A percentile compares a stretch with the other conserved stretches of the same genome.
phyloP scores from a whole-genome alignment of 2,329 filamentous ascomycete genomes.

The Colletotrichum liaoningense region DNA sequence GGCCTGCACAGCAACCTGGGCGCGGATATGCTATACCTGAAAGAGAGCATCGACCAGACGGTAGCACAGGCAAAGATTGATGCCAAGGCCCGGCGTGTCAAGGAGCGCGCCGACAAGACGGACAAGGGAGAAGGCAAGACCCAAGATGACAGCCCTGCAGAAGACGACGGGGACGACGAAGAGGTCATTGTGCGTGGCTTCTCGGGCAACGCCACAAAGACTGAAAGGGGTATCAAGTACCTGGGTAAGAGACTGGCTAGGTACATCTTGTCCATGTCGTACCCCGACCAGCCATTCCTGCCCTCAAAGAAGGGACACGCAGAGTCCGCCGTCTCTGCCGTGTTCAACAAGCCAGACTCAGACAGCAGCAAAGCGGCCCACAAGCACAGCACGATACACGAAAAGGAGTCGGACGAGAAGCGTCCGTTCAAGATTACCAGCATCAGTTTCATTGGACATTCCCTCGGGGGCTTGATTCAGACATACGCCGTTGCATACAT shows the following conservation, averaged over 20 bases:
- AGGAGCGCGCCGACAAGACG: slow-evolving; percentile 53
- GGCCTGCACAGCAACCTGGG: slow-evolving; percentile 96
- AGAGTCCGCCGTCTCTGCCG: slow-evolving; percentile 46
- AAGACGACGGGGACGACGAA: slow-evolving; percentile 67
- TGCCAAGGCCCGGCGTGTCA: slow-evolving; percentile 69
- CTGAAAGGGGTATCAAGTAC: slow-evolving; percentile 96
- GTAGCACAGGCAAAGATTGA: slow-evolving; percentile 79
- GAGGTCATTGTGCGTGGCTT: slow-evolving; percentile 92
- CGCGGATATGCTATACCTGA: slow-evolving; percentile 95
- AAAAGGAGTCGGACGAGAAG: slow-evolving; percentile 45
- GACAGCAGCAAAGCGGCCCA: slow-evolving; percentile 58
- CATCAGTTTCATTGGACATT: slow-evolving; percentile 95
- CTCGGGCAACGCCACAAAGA: slow-evolving; percentile 88
- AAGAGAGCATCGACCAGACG: slow-evolving; percentile 93
- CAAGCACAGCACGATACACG: slow-evolving; percentile 70
- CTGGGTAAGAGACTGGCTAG: slow-evolving; percentile 93
- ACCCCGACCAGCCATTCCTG: slow-evolving; percentile 90
- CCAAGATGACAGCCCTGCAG: slow-evolving; percentile 25
- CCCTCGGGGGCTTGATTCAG: slow-evolving; percentile 88
- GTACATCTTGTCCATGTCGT: slow-evolving; percentile 89
- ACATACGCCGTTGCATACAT: slow-evolving; percentile 97
- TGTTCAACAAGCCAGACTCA: slow-evolving; percentile 55
- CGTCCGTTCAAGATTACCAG: slow-evolving; percentile 87
- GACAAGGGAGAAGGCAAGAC: slow-evolving; percentile 12
- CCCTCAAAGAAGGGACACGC: slow-evolving; percentile 68